Percentiles rank a stretch among this genome's conserved stretches.
These are phyloP conservation scores for Purpureocillium takamizusanense DNA, from an alignment of 2,329 filamentous ascomycete species.

Conservation along the genomic window DNA sequence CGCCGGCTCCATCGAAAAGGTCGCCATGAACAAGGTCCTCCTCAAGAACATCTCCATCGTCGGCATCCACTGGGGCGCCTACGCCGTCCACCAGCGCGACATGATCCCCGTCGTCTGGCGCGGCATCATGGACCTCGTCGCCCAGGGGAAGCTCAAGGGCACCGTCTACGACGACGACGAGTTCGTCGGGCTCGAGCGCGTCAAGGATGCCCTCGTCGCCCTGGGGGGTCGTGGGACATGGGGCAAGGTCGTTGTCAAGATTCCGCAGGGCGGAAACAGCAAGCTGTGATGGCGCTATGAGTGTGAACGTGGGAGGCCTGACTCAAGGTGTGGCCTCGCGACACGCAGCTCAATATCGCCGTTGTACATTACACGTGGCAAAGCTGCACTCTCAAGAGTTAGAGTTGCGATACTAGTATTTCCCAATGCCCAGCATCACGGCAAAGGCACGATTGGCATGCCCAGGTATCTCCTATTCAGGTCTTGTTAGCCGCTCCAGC, in stretches of 20 bases:
- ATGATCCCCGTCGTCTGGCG: constrained; percentile 69
- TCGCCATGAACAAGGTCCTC: constrained; percentile 84
- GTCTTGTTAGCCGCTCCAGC: neutral
- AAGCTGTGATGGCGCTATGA: constrained; percentile 33
- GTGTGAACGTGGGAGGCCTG: too few species aligned
- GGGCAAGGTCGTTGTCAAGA: constrained; percentile 91
- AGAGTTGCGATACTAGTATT: too few species aligned
- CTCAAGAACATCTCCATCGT: constrained; percentile 90
- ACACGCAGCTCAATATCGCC: too few species aligned
- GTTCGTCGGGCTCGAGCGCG: constrained; percentile 72
- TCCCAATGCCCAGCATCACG: too few species aligned
- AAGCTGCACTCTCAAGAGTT: too few species aligned
- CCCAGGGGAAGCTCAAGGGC: constrained; percentile 67
- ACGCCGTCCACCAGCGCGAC: constrained; percentile 63
- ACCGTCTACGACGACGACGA: constrained; percentile 76
- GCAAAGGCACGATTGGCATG: neutral
- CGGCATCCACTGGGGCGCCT: constrained; percentile 87
- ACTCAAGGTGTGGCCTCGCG: too few species aligned
- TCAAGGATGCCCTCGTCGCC: constrained; percentile 67
- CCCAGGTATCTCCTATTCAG: constrained; percentile 1
- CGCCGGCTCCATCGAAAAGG: constrained; percentile 66
- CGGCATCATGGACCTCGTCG: constrained; percentile 70
- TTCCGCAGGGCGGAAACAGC: constrained; percentile 58
- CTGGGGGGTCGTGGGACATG: constrained; percentile 77
- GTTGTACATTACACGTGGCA: too few species aligned